phyloP scores from a whole-genome alignment of 345 rosid species.

The Salix suchowensis region DNA sequence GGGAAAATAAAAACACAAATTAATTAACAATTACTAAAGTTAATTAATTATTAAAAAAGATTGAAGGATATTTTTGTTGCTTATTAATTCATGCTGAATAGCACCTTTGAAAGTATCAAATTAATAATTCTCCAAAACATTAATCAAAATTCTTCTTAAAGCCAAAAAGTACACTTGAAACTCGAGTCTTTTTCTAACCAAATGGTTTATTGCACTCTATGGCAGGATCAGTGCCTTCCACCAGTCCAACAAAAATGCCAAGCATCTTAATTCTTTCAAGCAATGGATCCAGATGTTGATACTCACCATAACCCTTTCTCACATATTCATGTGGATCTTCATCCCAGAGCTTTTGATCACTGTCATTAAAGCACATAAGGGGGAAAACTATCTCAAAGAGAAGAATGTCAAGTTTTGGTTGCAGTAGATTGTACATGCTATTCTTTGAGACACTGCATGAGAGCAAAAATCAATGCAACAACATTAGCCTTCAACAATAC shows the following conservation, averaged over 20 bases:
- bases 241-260: background rate
- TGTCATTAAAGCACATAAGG: constrained; percentile 94
- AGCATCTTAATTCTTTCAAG: background rate
- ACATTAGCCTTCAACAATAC: constrained; percentile 2
- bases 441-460: constrained; percentile 74
- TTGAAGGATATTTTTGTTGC: background rate
- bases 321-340: constrained; percentile 99
- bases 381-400: constrained; percentile 97
- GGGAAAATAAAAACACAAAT: background rate
- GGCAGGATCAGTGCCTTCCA: background rate
- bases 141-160: background rate
- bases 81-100: background rate
- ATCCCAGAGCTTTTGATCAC: constrained; percentile 98
- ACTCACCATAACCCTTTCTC: constrained; percentile 99
- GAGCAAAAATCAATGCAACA: constrained; percentile 4
- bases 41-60: background rate
- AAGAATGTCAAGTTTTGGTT: constrained; percentile 78
- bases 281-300: background rate
- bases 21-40: no score
- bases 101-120: background rate
- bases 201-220: background rate
- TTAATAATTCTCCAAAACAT: background rate
- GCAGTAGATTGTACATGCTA: constrained; percentile 78
- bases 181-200: background rate
- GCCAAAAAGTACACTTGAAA: background rate